These are phyloP conservation scores for Ramularia endophylla DNA, from an alignment of 2,329 filamentous ascomycete genomes.

Conservation along the genomic window DNA sequence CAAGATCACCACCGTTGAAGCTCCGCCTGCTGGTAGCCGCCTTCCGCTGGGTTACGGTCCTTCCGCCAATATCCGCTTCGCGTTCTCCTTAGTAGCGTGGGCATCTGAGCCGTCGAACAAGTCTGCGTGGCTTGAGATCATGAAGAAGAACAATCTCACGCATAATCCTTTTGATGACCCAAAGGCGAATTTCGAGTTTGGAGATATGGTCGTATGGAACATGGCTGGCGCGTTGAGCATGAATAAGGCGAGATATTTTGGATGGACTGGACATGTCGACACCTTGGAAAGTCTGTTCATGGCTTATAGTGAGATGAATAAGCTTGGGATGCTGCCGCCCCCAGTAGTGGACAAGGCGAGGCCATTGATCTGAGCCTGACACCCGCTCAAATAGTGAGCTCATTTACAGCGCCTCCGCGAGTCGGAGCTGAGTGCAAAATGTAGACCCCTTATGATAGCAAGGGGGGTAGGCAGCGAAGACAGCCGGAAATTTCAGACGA, in stretches of 20 bases:
- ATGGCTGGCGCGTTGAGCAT: slow-evolving; percentile 29
- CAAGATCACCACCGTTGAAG: slow-evolving; percentile 22
- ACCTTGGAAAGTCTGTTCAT: slow-evolving; percentile 39
- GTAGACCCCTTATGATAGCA: too few relatives aligned
- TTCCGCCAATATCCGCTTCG: slow-evolving; percentile 32
- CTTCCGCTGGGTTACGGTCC: slow-evolving; percentile 40
- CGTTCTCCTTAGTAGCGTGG: slow-evolving; percentile 43
- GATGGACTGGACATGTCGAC: slow-evolving; percentile 44
- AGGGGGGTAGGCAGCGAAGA: too few relatives aligned
- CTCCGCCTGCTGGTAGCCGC: slow-evolving; percentile 14
- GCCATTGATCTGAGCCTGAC: slow-evolving; percentile 18
- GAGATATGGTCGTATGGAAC: slow-evolving; percentile 36
- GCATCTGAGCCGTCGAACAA: slow-evolving; percentile 39
- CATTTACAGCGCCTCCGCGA: too few relatives aligned
- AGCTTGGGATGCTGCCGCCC: slow-evolving; percentile 40
- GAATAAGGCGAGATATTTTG: slow-evolving; percentile 43
- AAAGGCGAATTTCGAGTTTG: slow-evolving; percentile 43
- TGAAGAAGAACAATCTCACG: slow-evolving; percentile 36
- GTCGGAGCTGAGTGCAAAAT: too few relatives aligned
- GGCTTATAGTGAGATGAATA: slow-evolving; percentile 38
- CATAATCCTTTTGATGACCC: slow-evolving; percentile 40
- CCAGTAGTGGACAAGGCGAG: slow-evolving; percentile 23
- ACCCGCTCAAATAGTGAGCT: not conserved
- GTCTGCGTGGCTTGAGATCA: slow-evolving; percentile 42
- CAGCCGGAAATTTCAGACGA: too few relatives aligned